Base-by-base conservation (phyloP, 148 eudicot species). In the Hydrangea macrophylla region DNA sequence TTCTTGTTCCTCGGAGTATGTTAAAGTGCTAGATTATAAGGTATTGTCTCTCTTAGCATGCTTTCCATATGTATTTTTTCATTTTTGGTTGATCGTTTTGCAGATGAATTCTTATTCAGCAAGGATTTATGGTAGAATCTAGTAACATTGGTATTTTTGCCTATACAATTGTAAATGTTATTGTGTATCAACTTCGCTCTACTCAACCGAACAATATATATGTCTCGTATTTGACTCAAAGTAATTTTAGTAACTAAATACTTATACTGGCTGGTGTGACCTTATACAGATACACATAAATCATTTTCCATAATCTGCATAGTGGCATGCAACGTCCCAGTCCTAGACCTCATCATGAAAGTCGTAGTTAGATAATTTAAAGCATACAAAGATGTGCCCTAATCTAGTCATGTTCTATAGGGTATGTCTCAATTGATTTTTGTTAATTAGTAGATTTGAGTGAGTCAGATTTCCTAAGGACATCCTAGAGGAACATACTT, bases 1-100 rank as follows among this genome's bases (percentile, higher is more conserved):
- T 84, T 74, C 84, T 84, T 69, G 85, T 81, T 81, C 85, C 27
- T 65, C 88, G 7, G 88, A 84, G 27, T 81, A 73, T 65, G 70
- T 84, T 26, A 84, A 84, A 79, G 81, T 84, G 55, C 85, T 81
- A 24, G 88, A 84, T 62, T 73, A 81, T 62, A 84, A 84, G 88
- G 88, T 84, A 73, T 57, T 26, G 22, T 51, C 24, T 77, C 62
- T 32, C 26, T 18, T 54, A 9, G n/a, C 55, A 48, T 72, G 50
- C 23, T 57, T n/a, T 55, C 8, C 6, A 57, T 28, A 36, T 31
- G 30, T 33, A 18, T 64, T 69, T 64, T 37, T 24, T 30, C 17
- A 20, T 50, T 30, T 18, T 17, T 54, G 13, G 10, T 35, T 2
- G n/a, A 22, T 35, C 11, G 45, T 60, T 13, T 26, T 67, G 61